These are phyloP conservation scores for Hygrophorus russula DNA, from an alignment of 768 basidiomycete species.

Conservation along the genomic window DNA sequence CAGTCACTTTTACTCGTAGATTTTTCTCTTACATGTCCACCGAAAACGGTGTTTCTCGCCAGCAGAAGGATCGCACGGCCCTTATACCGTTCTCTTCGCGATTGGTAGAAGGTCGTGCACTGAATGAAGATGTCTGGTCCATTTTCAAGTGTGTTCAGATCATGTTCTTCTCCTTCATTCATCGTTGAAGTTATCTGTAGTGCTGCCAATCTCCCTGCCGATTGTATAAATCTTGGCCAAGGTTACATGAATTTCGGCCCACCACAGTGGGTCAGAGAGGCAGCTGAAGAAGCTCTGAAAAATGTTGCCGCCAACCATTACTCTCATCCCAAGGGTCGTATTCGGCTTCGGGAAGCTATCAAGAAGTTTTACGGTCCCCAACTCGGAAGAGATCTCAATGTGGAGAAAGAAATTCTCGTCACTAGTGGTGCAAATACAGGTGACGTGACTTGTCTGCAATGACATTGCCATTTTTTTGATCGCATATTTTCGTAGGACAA, in stretches of 20 bases:
- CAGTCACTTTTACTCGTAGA: background rate
- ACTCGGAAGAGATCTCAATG: constrained; percentile 58
- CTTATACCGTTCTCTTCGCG: constrained; percentile 65
- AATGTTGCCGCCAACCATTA: constrained; percentile 69
- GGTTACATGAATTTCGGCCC: constrained; percentile 92
- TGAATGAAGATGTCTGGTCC: constrained; percentile 83
- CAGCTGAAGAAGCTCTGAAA: constrained; percentile 58
- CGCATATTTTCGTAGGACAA: constrained; percentile 46
- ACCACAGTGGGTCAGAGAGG: constrained; percentile 67
- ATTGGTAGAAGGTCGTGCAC: constrained; percentile 61
- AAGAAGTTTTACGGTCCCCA: constrained; percentile 68
- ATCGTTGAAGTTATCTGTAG: constrained; percentile 27
- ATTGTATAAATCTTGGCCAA: constrained; percentile 94
- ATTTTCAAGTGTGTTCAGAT: constrained; percentile 60
- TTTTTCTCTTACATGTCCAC: background rate
- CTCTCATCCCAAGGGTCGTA: constrained; percentile 82
- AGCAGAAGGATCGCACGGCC: constrained; percentile 27
- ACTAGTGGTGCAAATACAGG: constrained; percentile 98
- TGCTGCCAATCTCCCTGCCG: constrained; percentile 75
- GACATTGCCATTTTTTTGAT: background rate
- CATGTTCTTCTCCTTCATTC: constrained; percentile 3
- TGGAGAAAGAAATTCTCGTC: constrained; percentile 83
- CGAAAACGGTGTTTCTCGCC: background rate
- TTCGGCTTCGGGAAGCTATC: constrained; percentile 82
- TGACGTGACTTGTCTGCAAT: constrained; percentile 15